Base-by-base conservation (phyloP, 169 alveolate genomes). In the Eimeria acervulina region DNA sequence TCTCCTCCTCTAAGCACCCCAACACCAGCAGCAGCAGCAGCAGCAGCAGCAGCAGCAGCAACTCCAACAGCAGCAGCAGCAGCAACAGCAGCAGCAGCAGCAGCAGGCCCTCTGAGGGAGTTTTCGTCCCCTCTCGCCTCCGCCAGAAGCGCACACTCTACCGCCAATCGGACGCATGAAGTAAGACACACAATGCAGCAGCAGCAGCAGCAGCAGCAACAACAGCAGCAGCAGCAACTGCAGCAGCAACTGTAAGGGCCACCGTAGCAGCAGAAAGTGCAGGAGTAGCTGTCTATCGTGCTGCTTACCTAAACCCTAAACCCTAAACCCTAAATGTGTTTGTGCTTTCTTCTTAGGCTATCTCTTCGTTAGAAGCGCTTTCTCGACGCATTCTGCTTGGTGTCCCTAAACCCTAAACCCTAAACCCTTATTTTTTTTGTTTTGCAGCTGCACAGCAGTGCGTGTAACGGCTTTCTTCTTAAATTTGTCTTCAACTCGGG, bases 391-490 rank as follows among this genome's bases (percentile, higher is more conserved):
- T 63, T 23, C 21, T 63, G 31, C 76, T 10, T 10, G 76, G 38
- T 15, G 76, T n/a, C 38, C 76, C 76, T 63, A 63, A 63, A 63
- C 76, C 76, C 76, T 63, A 63, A 63, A 63, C 76, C 76, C 76
- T 63, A 63, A 28, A 28, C n/a, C 6, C 76, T 26, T 8, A 63
- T n/a, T 23, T 28, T 63, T 13, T 15, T 6, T 23, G 15, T 1
- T 63, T 7, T 23, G 31, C 31, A 26, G 31, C 76, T 28, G 5
- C 12, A 12, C 55, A 5, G 55, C 55, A 7, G 55, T 63, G 31
- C 31, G 21, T 10, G 31, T 13, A 23, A 13, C 23, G 76, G 31
- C 31, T 19, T 6, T 63, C 74, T n/a, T 63, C 28, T 55, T 17
- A 55, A 17, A 23, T 26, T 63, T 26, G 10, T 26, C 31, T 23